Base-by-base conservation (phyloP, 139 green algal genomes). In the Parachlorella kessleri region DNA sequence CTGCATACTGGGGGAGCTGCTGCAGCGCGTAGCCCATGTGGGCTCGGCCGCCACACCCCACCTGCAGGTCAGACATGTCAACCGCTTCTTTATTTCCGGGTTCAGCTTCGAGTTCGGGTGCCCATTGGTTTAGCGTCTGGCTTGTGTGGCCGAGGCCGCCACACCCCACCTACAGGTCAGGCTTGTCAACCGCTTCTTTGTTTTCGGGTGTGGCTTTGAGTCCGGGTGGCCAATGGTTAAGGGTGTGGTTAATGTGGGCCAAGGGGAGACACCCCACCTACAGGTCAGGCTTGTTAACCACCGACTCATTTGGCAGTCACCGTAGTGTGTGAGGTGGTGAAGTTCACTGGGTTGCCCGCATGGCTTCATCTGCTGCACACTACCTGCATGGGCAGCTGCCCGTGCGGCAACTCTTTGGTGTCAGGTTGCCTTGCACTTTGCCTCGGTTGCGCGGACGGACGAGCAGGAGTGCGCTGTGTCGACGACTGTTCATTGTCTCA, bases 1-100 rank as follows among this genome's bases (percentile, higher is more conserved):
- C 39, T 97, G 94, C 85, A 93, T 98, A 63, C 94, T 98, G 70
- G 94, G 93, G 0, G 94, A 98, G 92, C 88, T 98, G 75, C 88
- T 98, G 79, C 91, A 96, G 77, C 86, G 94, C 33, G 86, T 95
- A 4, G 76, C 85, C 1, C 88, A 88, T 71, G 64, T 96, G 26
- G 92, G 92, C 36, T 91, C 88, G 21, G 87, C 92, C 2, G 66
- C 88, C 28, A 95, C 89, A 6, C 93, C 91, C 32, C 85, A 94
- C 75, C 85, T 97, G 70, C 85, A 94, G 80, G 84, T 79, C 48
- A n/a, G n/a, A n/a, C n/a, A n/a, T n/a, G n/a, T n/a, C n/a, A n/a
- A n/a, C n/a, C n/a, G n/a, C n/a, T n/a, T n/a, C n/a, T n/a, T n/a
- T n/a, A n/a, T n/a, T n/a, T n/a, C n/a, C n/a, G n/a, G n/a, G n/a